Conservation (phyloP, 805 yeast genomes). For the Saturnispora sekii region DNA sequence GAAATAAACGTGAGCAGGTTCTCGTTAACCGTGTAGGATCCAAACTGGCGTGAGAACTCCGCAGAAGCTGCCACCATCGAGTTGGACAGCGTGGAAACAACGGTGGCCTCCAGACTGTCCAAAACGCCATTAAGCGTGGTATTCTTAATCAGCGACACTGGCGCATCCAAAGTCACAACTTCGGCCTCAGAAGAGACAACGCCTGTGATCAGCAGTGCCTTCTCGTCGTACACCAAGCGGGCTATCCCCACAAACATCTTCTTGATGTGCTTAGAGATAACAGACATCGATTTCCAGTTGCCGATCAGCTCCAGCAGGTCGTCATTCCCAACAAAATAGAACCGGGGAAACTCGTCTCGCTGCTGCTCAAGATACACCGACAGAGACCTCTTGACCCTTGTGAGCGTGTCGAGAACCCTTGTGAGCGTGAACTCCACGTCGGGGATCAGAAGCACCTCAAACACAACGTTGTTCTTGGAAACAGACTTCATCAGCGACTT, state of each 20-base stretch:
- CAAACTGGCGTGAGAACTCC: constrained; percentile 14
- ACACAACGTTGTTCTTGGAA: constrained; percentile 37
- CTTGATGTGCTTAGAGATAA: constrained; percentile 48
- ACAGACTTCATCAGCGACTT: constrained; percentile 40
- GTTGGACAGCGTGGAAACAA: constrained; percentile 38
- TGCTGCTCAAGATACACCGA: constrained; percentile 74
- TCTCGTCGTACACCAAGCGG: constrained; percentile 27
- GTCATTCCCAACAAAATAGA: constrained; percentile 84
- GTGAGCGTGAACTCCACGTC: constrained; percentile 39
- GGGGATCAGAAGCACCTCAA: constrained; percentile 45
- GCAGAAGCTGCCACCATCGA: constrained; percentile 27
- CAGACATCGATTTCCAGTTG: constrained; percentile 35
- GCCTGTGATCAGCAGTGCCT: constrained; percentile 25
- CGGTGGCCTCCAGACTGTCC: constrained; percentile 41
- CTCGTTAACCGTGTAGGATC: background rate
- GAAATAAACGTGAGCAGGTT: constrained; percentile 28
- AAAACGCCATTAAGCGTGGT: constrained; percentile 56
- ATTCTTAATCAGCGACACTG: constrained; percentile 34
- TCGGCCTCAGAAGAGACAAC: constrained; percentile 65
- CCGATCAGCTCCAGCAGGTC: constrained; percentile 81
- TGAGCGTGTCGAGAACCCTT: constrained; percentile 45
- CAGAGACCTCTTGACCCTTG: constrained; percentile 52
- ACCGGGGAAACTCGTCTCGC: constrained; percentile 66
- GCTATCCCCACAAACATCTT: constrained; percentile 67
- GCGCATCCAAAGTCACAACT: constrained; percentile 30